Percentiles rank a stretch among this genome's conserved stretches.
Evolutionary conservation across 1,284 basidiomycete genomes (phyloP).

Genomic region (Heterobasidion parviporum): DNA sequence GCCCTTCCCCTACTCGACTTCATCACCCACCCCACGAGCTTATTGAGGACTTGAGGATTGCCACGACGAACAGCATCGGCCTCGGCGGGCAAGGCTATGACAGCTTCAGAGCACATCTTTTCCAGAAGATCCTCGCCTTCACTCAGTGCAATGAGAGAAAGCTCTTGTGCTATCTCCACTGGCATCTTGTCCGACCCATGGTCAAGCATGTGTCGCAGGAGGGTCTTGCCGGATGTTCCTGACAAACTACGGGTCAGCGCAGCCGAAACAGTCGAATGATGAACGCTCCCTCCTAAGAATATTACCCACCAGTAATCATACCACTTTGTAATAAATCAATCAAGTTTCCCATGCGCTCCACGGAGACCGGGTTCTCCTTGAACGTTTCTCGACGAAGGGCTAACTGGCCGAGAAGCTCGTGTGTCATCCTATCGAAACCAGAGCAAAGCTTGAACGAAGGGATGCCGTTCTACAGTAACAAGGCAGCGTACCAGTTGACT

Average conservation of each 20-base stretch:
- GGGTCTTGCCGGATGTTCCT: slow-evolving; percentile 66
- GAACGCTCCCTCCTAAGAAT: neutral
- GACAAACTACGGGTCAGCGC: neutral
- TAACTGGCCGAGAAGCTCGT: slow-evolving; percentile 78
- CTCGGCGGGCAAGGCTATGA: slow-evolving; percentile 65
- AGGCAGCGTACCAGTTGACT: slow-evolving; percentile 67
- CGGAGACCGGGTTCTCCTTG: slow-evolving; percentile 50
- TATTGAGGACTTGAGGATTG: slow-evolving; percentile 78
- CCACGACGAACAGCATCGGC: slow-evolving; percentile 65
- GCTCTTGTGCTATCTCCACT: slow-evolving; percentile 37
- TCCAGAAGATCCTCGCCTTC: slow-evolving; percentile 29
- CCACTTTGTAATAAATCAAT: slow-evolving; percentile 68
- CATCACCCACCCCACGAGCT: slow-evolving; percentile 89
- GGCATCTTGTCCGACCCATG: slow-evolving; percentile 31
- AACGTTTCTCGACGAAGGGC: slow-evolving; percentile 54
- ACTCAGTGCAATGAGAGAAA: slow-evolving; percentile 36
- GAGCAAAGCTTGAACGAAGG: neutral
- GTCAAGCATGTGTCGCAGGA: slow-evolving; percentile 57
- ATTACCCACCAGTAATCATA: slow-evolving; percentile 54
- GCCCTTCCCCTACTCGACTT: slow-evolving; percentile 73
- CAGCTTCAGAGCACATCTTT: slow-evolving; percentile 52
- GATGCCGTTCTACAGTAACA: neutral
- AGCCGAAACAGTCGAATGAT: neutral
- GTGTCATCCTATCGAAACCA: slow-evolving; percentile 59
- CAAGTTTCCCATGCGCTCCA: slow-evolving; percentile 65